Evolutionary conservation across 371 early-diverging fungal species (phyloP), one percentile per base, ranked within the genome.

Genomic region (Massospora cicadina): DNA sequence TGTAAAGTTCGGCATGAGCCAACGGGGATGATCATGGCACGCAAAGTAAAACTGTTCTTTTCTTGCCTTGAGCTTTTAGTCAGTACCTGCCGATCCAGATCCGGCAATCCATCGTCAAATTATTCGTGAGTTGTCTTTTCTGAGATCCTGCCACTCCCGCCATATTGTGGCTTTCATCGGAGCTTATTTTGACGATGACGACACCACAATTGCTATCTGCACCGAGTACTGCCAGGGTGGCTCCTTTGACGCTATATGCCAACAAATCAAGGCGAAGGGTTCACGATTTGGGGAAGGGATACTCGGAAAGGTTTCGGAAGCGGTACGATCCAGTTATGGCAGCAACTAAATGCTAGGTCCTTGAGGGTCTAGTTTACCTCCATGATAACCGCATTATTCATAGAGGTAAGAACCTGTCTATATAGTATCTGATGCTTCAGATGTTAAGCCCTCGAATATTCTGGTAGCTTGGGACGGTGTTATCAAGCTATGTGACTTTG

Each of bases 401-500:
- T 71, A 71, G 98, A 68, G 83, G 80, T 77, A 67, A 66, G 67
- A 53, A 28, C 17, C 55, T 64, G 31, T 13, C 31, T 54, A 10
- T 54, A 32, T 28, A 27, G n/a, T 1, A 5, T 61, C 13, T 26
- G 59, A 53, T 56, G 7, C n/a, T 10, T 13, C 58, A 80, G 91
- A 90, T 66, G 83, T 95, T 68, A 93, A 95, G 70, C 93, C 95
- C 0, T 87, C 87, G 25, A 95, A 95, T 68, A 88, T 95, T 65
- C 72, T 94, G 61, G 79, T 90, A 28, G 89, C 87, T 23, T 78
- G 84, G 56, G 72, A 77, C 17, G 98, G 98, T 23, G 75, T 88
- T 64, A 85, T 98, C 70, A 98, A 98, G 73, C 73, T 98, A 24
- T 92, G 93, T 69, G 98, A 98, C 71, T 88, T 98, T 69, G 95